These are phyloP conservation scores for Salisapilia sapeloensis DNA, from an alignment of 352 stramenopile genomes.

Conservation along the genomic window DNA sequence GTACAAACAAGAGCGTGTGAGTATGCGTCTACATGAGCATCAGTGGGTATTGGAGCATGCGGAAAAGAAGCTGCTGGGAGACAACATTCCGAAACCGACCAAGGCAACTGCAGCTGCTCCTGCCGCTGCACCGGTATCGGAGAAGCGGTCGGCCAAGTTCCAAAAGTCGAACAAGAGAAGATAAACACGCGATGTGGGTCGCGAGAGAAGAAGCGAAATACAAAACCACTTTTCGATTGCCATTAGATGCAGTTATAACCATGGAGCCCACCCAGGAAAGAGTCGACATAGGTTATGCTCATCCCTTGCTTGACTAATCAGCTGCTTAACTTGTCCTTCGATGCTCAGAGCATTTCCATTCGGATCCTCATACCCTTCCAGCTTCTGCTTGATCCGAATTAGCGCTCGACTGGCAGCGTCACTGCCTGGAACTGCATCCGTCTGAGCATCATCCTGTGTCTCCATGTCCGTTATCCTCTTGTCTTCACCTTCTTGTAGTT, in stretches of 20 bases:
- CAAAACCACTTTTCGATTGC: no score
- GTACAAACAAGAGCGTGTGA: constrained; percentile 83
- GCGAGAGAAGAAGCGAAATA: no score
- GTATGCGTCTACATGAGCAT: constrained; percentile 63
- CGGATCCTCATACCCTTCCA: constrained; percentile 96
- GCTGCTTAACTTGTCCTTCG: constrained; percentile 95
- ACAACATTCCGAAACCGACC: constrained; percentile 28
- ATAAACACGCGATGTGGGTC: no score
- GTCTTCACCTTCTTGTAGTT: constrained; percentile 53
- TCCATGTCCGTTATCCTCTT: not conserved
- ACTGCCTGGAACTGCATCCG: constrained; percentile 12
- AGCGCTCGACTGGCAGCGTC: constrained; percentile 88
- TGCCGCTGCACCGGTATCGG: no score
- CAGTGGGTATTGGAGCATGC: constrained; percentile 65
- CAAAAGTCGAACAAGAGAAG: no score
- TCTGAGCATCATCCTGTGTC: constrained; percentile 5
- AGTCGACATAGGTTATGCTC: constrained; percentile 91
- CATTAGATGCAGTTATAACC: no score
- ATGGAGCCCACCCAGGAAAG: constrained; percentile 94
- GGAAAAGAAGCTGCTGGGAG: constrained; percentile 70
- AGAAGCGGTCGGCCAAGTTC: no score
- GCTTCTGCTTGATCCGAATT: constrained; percentile 94
- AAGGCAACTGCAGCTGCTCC: constrained; percentile 9
- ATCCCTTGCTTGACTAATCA: constrained; percentile 93
- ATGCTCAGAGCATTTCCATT: constrained; percentile 93